Base-by-base conservation (phyloP, 495 filamentous ascomycete species). In the Aspergillus steynii region DNA sequence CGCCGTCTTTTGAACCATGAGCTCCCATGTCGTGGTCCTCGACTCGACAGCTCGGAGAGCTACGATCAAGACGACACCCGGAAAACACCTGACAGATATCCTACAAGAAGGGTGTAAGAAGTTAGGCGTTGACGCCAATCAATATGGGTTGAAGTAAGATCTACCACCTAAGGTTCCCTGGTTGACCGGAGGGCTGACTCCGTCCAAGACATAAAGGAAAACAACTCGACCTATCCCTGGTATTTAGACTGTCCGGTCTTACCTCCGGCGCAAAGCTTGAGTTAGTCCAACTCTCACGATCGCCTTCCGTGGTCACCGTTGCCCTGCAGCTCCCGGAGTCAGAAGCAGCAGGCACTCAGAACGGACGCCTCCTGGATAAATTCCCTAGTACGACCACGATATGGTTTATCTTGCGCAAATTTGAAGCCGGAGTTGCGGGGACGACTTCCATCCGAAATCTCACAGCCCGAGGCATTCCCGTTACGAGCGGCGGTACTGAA, bases 201-300 rank as follows among this genome's bases (percentile, higher is more conserved):
- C 50, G 14, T 34, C 34, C 49, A 20, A 92, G 90, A 65, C 80
- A 93, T 65, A 93, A 90, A 69, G 87, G 90, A 65, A 96, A 93
- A 69, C 80, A 85, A 31, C 74, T 99, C 12, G 92, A 97, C 68
- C 82, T 98, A 8, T 93, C 92, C 12, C 83, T 89, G 20, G 86
- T 88, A 37, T 89, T 91, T 72, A 89, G 94, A n/a, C 88, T 94
- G 34, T 90, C 93, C 1, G 93, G 93, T 56, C 86, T 99, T 10
- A 80, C 81, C 5, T 84, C 91, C 15, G 95, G 95, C 31, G 93
- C 95, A 29, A 96, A 96, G 65, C 83, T 99, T 26, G 93, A 99
- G 65, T 89, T 98, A 51, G 88, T 96, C n/a, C 85, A 88, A 61
- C 82, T 86, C 56, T 94, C 92, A 31, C 88, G 86, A 52, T 92